These are phyloP conservation scores for Persicaria tinctoria DNA, from an alignment of 148 eudicot genomes.

Conservation along the genomic window DNA sequence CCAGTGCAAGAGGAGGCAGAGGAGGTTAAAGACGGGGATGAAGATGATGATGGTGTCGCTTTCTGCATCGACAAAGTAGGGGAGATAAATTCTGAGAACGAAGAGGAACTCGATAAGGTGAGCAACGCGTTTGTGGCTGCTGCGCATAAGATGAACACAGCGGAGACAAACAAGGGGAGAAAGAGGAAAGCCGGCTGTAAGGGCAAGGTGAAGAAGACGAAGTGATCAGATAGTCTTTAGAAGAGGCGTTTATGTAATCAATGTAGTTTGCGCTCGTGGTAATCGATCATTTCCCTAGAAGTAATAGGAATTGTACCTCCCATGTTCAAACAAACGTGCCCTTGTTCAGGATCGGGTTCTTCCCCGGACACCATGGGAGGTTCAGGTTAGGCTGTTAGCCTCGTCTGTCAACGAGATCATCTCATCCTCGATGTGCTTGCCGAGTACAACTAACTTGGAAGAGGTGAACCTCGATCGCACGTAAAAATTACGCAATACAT, in stretches of 20 bases:
- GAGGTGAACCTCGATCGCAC: too few species aligned
- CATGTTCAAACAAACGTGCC: too few species aligned
- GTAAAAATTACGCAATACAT: too few species aligned
- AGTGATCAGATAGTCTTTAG: background rate
- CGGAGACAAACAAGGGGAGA: background rate
- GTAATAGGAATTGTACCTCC: too few species aligned
- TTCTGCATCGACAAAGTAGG: slow-evolving; percentile 48
- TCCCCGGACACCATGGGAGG: too few species aligned
- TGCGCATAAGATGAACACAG: slow-evolving; percentile 27
- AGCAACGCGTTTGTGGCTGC: slow-evolving; percentile 45
- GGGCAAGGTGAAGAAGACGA: background rate
- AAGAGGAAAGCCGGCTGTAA: background rate
- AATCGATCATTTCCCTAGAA: too few species aligned
- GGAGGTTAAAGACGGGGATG: background rate
- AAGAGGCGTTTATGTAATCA: background rate
- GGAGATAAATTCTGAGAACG: slow-evolving; percentile 19
- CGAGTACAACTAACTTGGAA: too few species aligned
- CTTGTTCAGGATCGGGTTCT: too few species aligned
- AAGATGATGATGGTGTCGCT: slow-evolving; percentile 19
- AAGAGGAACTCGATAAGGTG: slow-evolving; percentile 17
- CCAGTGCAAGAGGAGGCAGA: slow-evolving; percentile 3
- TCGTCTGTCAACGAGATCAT: too few species aligned
- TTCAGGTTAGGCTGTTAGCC: too few species aligned
- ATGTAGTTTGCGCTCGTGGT: background rate
- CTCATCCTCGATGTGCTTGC: too few species aligned